Percentiles rank a stretch among this genome's conserved stretches.
Evolutionary conservation across 208 protist genomes (phyloP).

Genomic region (Crithidia fasciculata): DNA sequence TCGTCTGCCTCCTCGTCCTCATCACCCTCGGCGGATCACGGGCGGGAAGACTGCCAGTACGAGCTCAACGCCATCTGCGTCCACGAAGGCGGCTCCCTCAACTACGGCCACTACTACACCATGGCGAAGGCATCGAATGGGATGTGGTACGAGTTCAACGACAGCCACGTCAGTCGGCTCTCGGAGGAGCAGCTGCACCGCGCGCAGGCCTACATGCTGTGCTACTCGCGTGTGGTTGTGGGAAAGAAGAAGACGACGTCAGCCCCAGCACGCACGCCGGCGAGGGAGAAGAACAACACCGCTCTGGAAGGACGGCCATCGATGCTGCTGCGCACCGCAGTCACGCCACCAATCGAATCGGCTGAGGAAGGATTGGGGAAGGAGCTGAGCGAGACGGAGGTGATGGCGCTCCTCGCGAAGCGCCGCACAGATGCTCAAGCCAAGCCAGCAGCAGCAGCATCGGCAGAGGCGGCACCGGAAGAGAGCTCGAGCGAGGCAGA

Average conservation of each 20-base stretch:
- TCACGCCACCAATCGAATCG: too few relatives aligned
- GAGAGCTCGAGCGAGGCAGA: too few relatives aligned
- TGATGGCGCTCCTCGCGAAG: constrained; percentile 24
- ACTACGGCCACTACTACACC: constrained; percentile 93
- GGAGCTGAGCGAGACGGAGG: constrained; percentile 34
- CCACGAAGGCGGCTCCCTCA: constrained; percentile 80
- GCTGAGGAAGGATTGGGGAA: constrained; percentile 9
- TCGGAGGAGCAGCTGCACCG: constrained; percentile 66
- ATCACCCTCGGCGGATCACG: neutral
- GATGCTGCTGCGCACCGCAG: neutral
- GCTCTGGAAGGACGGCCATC: neutral
- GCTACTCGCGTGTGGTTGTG: constrained; percentile 67
- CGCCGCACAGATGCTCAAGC: neutral
- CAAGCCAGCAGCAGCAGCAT: neutral
- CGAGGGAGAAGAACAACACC: neutral
- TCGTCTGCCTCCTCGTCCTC: neutral
- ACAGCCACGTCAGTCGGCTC: constrained; percentile 66
- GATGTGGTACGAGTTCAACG: constrained; percentile 90
- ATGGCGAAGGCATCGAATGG: constrained; percentile 82
- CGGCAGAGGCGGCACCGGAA: neutral
- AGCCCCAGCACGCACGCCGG: neutral
- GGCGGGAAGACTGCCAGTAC: constrained; percentile 49
- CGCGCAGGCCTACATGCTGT: constrained; percentile 91
- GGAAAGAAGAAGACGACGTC: constrained; percentile 1
- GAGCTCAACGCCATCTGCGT: constrained; percentile 90